Conservation (phyloP, 495 filamentous ascomycete genomes). For the Daldinia decipiens region DNA sequence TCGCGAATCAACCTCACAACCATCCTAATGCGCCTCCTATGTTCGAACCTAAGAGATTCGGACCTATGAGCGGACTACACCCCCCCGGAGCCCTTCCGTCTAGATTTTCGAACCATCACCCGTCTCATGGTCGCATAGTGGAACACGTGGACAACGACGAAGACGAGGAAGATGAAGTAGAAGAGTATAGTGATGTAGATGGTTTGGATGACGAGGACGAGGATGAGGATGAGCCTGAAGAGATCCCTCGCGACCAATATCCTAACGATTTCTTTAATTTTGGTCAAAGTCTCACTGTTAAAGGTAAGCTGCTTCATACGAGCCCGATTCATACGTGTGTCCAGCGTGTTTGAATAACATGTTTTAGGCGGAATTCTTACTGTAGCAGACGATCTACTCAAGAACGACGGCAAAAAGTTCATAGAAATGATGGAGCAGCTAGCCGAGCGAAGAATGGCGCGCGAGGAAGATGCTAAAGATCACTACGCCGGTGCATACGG, state of each 20-base stretch:
- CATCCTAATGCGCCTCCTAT: conserved; percentile 67
- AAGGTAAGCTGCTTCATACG: conserved; percentile 71
- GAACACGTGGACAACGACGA: conserved; percentile 69
- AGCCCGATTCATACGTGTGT: conserved; percentile 45
- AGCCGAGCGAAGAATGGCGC: conserved; percentile 94
- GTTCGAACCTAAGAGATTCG: conserved; percentile 70
- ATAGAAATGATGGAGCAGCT: conserved; percentile 99
- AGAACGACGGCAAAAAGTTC: conserved; percentile 99
- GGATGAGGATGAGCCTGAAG: conserved; percentile 66
- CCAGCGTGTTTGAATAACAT: conserved; percentile 48
- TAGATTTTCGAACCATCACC: conserved; percentile 60
- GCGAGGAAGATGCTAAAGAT: conserved; percentile 89
- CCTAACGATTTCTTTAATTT: conserved; percentile 92
- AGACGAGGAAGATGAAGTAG: conserved; percentile 73
- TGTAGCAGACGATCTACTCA: conserved; percentile 96
- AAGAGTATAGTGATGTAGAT: conserved; percentile 64
- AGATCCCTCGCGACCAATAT: conserved; percentile 71
- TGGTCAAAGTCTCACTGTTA: conserved; percentile 94
- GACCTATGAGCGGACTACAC: conserved; percentile 62
- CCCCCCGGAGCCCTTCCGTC: conserved; percentile 59
- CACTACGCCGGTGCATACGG: conserved; percentile 68
- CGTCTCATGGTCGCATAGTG: conserved; percentile 64
- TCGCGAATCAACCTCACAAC: conserved; percentile 85
- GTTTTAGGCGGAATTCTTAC: conserved; percentile 92
- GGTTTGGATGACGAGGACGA: conserved; percentile 73